These are phyloP conservation scores for Naegleria gruberi DNA, from an alignment of 208 protist species.

Conservation along the genomic window DNA sequence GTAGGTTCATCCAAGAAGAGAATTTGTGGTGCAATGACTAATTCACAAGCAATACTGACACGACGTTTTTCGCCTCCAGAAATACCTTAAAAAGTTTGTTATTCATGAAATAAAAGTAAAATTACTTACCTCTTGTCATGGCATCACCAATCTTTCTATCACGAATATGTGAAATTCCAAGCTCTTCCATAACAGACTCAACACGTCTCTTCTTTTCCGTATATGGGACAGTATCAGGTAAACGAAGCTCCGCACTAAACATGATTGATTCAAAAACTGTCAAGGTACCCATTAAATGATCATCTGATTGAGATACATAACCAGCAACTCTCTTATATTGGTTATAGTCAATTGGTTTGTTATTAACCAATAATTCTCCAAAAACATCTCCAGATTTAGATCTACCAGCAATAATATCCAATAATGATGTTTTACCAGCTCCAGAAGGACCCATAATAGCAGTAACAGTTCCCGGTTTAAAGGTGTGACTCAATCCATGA, in stretches of 20 bases:
- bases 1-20: constrained; percentile 68
- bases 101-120: no score
- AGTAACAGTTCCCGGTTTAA: constrained; percentile 52
- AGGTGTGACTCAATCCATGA: background rate
- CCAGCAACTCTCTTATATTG: constrained; percentile 69
- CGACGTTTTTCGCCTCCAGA: constrained; percentile 53
- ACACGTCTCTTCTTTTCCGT: constrained; percentile 60
- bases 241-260: constrained; percentile 73
- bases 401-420: background rate
- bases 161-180: constrained; percentile 5
- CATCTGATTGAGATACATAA: constrained; percentile 75
- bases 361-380: background rate
- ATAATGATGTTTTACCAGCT: constrained; percentile 36
- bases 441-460: constrained; percentile 64
- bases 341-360: background rate
- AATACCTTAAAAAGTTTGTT: no score
- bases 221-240: constrained; percentile 62
- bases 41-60: constrained; percentile 49
- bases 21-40: constrained; percentile 46
- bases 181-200: constrained; percentile 44
- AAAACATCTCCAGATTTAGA: background rate
- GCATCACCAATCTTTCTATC: constrained; percentile 16
- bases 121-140: background rate
- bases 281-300: constrained; percentile 67
- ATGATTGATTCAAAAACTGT: constrained; percentile 71